These are phyloP conservation scores for Sporormia fimetaria DNA, from an alignment of 495 filamentous ascomycete genomes.

Conservation along the genomic window DNA sequence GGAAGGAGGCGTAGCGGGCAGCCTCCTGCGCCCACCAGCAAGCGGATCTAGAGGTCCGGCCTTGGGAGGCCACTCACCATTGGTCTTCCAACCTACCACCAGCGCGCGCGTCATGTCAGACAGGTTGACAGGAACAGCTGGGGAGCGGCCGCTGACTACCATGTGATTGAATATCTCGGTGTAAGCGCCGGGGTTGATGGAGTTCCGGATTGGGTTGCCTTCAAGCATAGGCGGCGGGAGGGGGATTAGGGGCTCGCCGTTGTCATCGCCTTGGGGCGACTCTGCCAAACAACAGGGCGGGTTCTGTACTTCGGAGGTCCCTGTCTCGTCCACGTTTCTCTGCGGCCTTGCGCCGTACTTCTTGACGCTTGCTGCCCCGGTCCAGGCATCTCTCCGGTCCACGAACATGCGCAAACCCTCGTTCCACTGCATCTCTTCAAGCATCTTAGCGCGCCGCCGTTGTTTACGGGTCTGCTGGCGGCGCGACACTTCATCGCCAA, in stretches of 20 bases:
- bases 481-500: conserved; percentile 34
- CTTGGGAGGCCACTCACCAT: conserved; percentile 88
- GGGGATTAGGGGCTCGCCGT: conserved; percentile 25
- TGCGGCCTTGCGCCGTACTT: conserved; percentile 9
- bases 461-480: conserved; percentile 42
- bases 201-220: conserved; percentile 57
- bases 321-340: no score
- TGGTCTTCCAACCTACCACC: conserved; percentile 85
- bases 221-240: conserved; percentile 52
- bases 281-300: no score
- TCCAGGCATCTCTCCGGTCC: conserved; percentile 72
- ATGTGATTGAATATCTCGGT: conserved; percentile 80
- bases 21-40: conserved; percentile 14
- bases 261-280: no score
- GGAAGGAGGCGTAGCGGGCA: no score
- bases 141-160: conserved; percentile 61
- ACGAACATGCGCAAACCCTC: conserved; percentile 65
- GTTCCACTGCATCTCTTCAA: conserved; percentile 77
- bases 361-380: conserved; percentile 45
- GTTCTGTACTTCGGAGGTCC: no score
- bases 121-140: conserved; percentile 78
- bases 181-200: conserved; percentile 62
- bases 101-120: conserved; percentile 66
- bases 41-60: conserved; percentile 23
- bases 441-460: conserved; percentile 46